Conservation (phyloP, 345 rosid species). For the Hevea brasiliensis region DNA sequence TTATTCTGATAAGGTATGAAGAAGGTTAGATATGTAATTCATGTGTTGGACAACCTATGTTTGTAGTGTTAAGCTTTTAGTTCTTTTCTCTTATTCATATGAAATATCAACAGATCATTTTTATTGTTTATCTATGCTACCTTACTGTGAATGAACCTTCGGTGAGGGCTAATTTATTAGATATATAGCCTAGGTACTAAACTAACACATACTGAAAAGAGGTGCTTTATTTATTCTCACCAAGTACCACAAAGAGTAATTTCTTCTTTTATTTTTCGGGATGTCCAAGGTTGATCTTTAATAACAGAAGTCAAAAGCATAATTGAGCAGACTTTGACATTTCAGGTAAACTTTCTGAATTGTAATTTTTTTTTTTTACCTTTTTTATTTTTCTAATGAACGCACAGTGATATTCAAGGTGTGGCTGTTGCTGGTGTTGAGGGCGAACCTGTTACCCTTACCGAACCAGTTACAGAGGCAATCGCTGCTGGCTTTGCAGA, state of each 20-base stretch:
- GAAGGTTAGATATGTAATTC: background rate
- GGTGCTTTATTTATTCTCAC: background rate
- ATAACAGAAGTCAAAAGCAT: background rate
- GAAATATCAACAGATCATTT: background rate
- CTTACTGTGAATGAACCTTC: background rate
- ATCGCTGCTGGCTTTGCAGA: slow-evolving; percentile 90
- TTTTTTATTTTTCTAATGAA: slow-evolving; percentile 20
- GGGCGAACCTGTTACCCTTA: slow-evolving; percentile 85
- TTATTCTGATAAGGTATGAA: too few species aligned
- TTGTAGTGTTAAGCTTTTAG: background rate
- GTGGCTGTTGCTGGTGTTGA: slow-evolving; percentile 91
- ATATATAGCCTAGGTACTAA: background rate
- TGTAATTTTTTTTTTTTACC: background rate
- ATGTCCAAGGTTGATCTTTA: background rate
- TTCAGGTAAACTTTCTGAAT: background rate
- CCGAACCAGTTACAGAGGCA: slow-evolving; percentile 84
- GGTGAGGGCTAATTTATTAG: background rate
- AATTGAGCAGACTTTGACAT: background rate
- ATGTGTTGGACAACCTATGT: background rate
- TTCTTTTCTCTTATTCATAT: background rate
- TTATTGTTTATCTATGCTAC: background rate
- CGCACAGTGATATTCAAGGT: slow-evolving; percentile 82
- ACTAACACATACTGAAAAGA: background rate
- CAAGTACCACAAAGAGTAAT: background rate
- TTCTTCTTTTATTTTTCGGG: background rate